A percentile compares a stretch with the other conserved stretches of the same genome.
These are phyloP conservation scores for Stellera chamaejasme DNA, from an alignment of 345 rosid species.

Conservation along the genomic window DNA sequence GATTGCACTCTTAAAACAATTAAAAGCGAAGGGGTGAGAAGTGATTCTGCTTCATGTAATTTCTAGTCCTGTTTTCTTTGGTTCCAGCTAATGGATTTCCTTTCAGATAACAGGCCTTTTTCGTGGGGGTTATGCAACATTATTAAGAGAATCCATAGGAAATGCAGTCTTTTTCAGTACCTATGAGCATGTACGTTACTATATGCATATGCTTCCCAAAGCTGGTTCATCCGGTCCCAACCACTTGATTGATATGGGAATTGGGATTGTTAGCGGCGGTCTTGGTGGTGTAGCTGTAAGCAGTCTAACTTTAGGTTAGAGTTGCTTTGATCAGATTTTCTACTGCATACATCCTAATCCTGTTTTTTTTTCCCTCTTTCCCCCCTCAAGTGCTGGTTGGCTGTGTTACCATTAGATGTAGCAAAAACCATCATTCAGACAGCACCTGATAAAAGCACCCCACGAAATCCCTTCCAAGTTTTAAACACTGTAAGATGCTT, in stretches of 20 bases:
- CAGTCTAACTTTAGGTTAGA: constrained; percentile 4
- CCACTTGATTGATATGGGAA: constrained; percentile 68
- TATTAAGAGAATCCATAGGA: constrained; percentile 77
- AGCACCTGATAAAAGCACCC: constrained; percentile 39
- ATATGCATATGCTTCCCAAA: constrained; percentile 52
- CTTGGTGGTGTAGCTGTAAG: constrained; percentile 96
- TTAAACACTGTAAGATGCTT: constrained; percentile 50
- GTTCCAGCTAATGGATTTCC: constrained; percentile 23
- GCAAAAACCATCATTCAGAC: constrained; percentile 95
- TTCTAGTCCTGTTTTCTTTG: not conserved
- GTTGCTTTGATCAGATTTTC: constrained; percentile 1
- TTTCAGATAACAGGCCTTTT: constrained; percentile 82
- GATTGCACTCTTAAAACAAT: constrained; percentile 74
- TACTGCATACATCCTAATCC: not conserved
- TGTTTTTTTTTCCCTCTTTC: constrained; percentile 8
- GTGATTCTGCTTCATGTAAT: constrained; percentile 11
- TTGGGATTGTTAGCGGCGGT: constrained; percentile 80
- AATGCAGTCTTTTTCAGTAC: constrained; percentile 75
- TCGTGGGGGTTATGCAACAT: constrained; percentile 78
- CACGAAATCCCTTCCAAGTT: constrained; percentile 65
- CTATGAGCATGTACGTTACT: constrained; percentile 67
- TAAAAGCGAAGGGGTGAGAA: constrained; percentile 83
- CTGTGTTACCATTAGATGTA: constrained; percentile 76
- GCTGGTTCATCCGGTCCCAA: constrained; percentile 31
- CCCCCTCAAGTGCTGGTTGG: constrained; percentile 62